Evolutionary conservation across 1,284 basidiomycete genomes (phyloP).

Genomic region (Boletus semigastroideus): DNA sequence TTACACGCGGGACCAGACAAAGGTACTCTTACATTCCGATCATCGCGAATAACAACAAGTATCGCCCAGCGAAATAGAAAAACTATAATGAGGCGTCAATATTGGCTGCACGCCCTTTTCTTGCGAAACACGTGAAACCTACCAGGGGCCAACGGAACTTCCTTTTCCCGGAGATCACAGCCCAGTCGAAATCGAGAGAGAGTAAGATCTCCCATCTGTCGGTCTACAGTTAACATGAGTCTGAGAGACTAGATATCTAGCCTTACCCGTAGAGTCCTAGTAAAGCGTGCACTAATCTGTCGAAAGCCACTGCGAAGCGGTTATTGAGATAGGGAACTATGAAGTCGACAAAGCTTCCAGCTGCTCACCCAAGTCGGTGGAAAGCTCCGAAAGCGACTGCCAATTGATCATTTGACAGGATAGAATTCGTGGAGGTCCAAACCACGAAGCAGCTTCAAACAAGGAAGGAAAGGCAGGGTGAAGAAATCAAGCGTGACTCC

Average conservation of each 20-base stretch:
- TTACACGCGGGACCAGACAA: not conserved
- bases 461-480: slow-evolving; percentile 4
- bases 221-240: slow-evolving; percentile 2
- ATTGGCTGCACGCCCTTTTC: not conserved
- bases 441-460: not conserved
- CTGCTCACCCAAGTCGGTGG: slow-evolving; percentile 26
- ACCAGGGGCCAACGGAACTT: slow-evolving; percentile 36
- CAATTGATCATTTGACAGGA: slow-evolving; percentile 23
- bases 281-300: slow-evolving; percentile 28
- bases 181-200: slow-evolving; percentile 33
- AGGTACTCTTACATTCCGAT: slow-evolving; percentile 29
- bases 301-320: slow-evolving; percentile 21
- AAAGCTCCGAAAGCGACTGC: slow-evolving; percentile 27
- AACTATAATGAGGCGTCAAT: slow-evolving; percentile 7
- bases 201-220: slow-evolving; percentile 33
- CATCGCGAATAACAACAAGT: slow-evolving; percentile 33
- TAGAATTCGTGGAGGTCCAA: not conserved
- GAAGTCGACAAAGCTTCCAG: not conserved
- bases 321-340: not conserved
- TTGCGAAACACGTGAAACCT: not conserved
- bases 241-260: not conserved
- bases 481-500: not conserved
- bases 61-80: slow-evolving; percentile 34
- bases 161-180: slow-evolving; percentile 29
- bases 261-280: slow-evolving; percentile 33